Base-by-base conservation (phyloP, 2,329 filamentous ascomycete genomes). In the Aspergillus neotritici region DNA sequence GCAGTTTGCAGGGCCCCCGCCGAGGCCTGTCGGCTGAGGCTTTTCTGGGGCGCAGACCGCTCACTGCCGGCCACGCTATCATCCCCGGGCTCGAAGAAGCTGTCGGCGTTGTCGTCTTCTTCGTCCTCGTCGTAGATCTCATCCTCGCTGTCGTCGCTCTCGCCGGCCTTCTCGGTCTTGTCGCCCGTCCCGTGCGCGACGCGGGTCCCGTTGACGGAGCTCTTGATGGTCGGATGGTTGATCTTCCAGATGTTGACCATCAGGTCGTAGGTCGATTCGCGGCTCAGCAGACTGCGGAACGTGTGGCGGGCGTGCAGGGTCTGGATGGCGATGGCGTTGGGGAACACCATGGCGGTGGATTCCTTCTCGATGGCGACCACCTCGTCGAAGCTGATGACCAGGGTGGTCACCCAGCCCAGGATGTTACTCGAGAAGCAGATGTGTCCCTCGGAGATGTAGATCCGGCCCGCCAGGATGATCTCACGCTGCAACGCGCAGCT, bases 351-450 rank as follows among this genome's bases (percentile, higher is more conserved):
- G 1, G 93, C 93, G 0, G 93, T 98, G 62, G 83, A 96, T 65
- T 94, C 86, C 71, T 97, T 97, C 68, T 98, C 93, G 6, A 98
- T 86, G 1, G 91, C 89, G 14, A 97, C 87, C 45, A 98, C 87
- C 66, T 98, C 93, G 61, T 98, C 93, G 63, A 98, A 98, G 65
- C 89, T 94, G 72, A 98, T 95, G 40, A 98, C 91, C 33, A 98
- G 74, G 1, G 93, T 98, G 0, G 93, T 98, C 15, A 94, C 86
- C 93, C 93, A 98, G 41, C 93, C 93, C 36, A 98, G 79, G 53
- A 98, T 98, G 63, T 98, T 98, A 73, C 93, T 97, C 59, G 90
- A 96, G 68, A 98, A 98, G 72, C 93, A 98, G 36, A 98, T 81
- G 62, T 98, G 91, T 9, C 91, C 90, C 69, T 98, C 93, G 0